phyloP scores from a whole-genome alignment of 2,329 filamentous ascomycete species.

The Fusarium tjaetaba region DNA sequence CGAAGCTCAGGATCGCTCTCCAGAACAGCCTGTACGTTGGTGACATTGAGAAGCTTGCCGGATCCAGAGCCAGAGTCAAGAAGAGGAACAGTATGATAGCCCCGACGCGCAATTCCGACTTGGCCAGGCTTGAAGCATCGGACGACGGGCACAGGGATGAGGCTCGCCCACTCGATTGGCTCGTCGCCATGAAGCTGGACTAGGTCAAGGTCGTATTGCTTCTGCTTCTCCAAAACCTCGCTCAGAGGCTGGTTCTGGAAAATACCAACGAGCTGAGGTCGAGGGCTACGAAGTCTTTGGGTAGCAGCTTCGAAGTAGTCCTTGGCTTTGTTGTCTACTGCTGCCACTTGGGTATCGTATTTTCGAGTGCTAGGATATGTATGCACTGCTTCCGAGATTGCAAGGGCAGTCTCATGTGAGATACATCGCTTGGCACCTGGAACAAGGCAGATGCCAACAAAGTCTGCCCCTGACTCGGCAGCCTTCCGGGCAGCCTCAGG shows the following conservation, averaged over 20 bases:
- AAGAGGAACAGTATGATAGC: conserved; percentile 84
- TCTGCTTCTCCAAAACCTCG: conserved; percentile 83
- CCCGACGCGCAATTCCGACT: conserved; percentile 75
- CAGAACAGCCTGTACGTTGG: conserved; percentile 73
- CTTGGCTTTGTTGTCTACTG: conserved; percentile 52
- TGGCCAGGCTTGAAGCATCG: conserved; percentile 83
- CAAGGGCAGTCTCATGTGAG: conserved; percentile 77
- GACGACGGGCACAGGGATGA: conserved; percentile 94
- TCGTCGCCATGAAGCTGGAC: conserved; percentile 95
- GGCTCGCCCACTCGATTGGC: conserved; percentile 86
- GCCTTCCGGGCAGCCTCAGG: conserved; percentile 83
- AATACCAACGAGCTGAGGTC: conserved; percentile 88
- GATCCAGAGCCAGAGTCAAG: conserved; percentile 89
- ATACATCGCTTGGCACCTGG: conserved; percentile 84
- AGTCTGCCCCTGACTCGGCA: conserved; percentile 86
- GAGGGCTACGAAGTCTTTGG: conserved; percentile 59
- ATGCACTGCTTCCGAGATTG: conserved; percentile 84
- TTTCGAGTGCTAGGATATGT: conserved; percentile 64
- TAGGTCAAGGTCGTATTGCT: conserved; percentile 80
- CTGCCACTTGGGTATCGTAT: conserved; percentile 43
- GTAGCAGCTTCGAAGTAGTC: conserved; percentile 78
- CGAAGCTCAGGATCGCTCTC: conserved; percentile 74
- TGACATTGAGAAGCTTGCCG: conserved; percentile 79
- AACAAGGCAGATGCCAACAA: conserved; percentile 93
- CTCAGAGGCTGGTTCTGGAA: conserved; percentile 91